Evolutionary conservation across 2,329 filamentous ascomycete species (phyloP).

Genomic region (Mycosphaerelloides madeirae): DNA sequence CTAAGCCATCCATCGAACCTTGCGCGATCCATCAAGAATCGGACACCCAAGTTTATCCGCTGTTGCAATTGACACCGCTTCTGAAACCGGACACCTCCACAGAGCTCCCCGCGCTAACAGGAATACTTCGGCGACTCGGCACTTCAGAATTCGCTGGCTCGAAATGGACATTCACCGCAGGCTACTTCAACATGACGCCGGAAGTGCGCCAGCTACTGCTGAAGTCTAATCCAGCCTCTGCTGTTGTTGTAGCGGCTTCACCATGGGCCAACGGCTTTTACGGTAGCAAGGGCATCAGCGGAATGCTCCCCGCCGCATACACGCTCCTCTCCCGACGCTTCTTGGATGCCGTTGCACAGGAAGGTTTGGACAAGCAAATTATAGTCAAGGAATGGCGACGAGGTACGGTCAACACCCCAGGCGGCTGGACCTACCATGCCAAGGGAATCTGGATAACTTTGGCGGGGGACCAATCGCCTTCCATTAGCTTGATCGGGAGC

Average conservation of each 20-base stretch:
- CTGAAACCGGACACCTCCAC: constrained; percentile 76
- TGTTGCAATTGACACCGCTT: constrained; percentile 83
- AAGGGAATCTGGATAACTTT: constrained; percentile 91
- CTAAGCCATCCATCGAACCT: constrained; percentile 44
- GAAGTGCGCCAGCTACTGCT: constrained; percentile 76
- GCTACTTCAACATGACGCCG: constrained; percentile 96
- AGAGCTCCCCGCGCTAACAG: constrained; percentile 75
- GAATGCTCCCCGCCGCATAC: constrained; percentile 86
- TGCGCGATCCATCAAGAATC: constrained; percentile 22
- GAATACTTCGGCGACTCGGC: constrained; percentile 65
- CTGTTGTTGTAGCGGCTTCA: constrained; percentile 85
- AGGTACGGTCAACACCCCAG: constrained; percentile 73
- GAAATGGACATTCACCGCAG: constrained; percentile 93
- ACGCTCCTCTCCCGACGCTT: constrained; percentile 82
- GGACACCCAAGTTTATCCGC: constrained; percentile 76
- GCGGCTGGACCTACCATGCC: constrained; percentile 95
- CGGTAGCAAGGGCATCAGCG: constrained; percentile 78
- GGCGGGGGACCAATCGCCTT: constrained; percentile 58
- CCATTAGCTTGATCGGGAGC: constrained; percentile 79
- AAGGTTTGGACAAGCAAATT: constrained; percentile 55
- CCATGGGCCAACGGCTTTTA: constrained; percentile 96
- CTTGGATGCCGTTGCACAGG: constrained; percentile 57
- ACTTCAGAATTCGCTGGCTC: constrained; percentile 60
- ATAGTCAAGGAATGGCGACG: constrained; percentile 80
- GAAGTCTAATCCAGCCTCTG: constrained; percentile 61